Base-by-base conservation (phyloP, 2,329 filamentous ascomycete species). In the Neoascochyta sp. region DNA sequence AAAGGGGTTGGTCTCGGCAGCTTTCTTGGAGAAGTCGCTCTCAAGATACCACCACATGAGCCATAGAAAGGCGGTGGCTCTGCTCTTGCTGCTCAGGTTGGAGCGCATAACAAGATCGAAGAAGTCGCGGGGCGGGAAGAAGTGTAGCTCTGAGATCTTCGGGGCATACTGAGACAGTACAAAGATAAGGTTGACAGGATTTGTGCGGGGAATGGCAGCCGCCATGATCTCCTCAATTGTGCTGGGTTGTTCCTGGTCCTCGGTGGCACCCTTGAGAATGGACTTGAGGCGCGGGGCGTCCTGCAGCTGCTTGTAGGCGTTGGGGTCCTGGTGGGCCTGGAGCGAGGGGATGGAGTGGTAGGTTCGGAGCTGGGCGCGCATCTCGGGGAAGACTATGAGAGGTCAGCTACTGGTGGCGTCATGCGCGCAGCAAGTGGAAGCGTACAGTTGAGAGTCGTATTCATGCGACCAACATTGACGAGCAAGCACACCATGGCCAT, bases 401-500 rank as follows among this genome's bases (percentile, higher is more conserved):
- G 3, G 15, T 44, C 28, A 34, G 45, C 57, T 33, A 52, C 41
- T 22, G n/a, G n/a, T n/a, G n/a, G n/a, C n/a, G 23, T 10, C 19
- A 7, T 18, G 17, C 15, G 18, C 10, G 16, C 9, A 36, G 16
- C 16, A n/a, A 10, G 9, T 11, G 11, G 21, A 25, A 7, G 63
- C 80, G 58, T 70, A 95, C 89, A 96, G 58, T 98, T 98, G 26
- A 98, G 72, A 0, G 92, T 98, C 2, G 92, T 98, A 65, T 98
- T 98, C 92, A 98, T 98, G 43, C 92, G 77, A 36, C 92, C 92
- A 43, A 98, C 86, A 57, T 98, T 98, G 61, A 98, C 92, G 52
- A 98, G 69, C 45, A 98, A 70, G 65, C 92, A 98, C 36, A 98
- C 90, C 92, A 98, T 98, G 30, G 92, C 92, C 92, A 98, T 98